Base-by-base conservation (phyloP, 2,329 filamentous ascomycete species). In the Ophiobolus disseminans region DNA sequence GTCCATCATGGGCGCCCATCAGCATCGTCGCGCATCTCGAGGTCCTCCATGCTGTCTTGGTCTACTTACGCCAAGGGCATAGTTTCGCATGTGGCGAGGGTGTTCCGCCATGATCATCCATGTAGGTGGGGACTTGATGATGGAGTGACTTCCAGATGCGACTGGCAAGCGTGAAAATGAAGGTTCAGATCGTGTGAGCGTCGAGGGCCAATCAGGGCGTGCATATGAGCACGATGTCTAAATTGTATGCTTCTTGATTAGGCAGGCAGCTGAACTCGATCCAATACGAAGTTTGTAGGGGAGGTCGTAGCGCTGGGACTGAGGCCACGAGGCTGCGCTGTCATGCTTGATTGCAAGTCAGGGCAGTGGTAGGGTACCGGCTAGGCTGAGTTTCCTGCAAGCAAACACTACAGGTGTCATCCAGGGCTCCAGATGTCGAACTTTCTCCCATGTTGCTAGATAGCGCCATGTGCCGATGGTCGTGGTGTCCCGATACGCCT, bases 11-110 rank as follows among this genome's bases (percentile, higher is more conserved):
- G 38, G 16, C 3, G 22, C 20, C 10, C 31, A 14, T 40, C 44
- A 14, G 7, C 23, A 30, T 41, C 8, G 14, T 49, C 40, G 46
- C 40, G 17, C 40, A 36, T 28, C 16, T 35, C 35, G 46, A 45
- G 9, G 14, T 36, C 6, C 11, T 42, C 19, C 39, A 31, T 9
- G 3, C 17, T 30, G 19, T 14, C 36, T 36, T 44, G 30, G 22
- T 19, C 31, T 45, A 11, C 9, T 19, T 28, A 16, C 10, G 40
- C 46, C 35, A 45, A 49, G 40, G 20, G 13, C 5, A n/a, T 11
- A 13, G 26, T 14, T 22, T 25, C 10, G 14, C 11, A 20, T 32
- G 45, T 48, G 40, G 40, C 40, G 28, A 44, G 9, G n/a, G 21
- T 19, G 14, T 30, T 14, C 37, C 28, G 28, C 21, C 30, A 40